A percentile compares a stretch with the other conserved stretches of the same genome.
These are phyloP conservation scores for Penicillium sp. DNA, from an alignment of 2,329 filamentous ascomycete genomes.

Conservation along the genomic window DNA sequence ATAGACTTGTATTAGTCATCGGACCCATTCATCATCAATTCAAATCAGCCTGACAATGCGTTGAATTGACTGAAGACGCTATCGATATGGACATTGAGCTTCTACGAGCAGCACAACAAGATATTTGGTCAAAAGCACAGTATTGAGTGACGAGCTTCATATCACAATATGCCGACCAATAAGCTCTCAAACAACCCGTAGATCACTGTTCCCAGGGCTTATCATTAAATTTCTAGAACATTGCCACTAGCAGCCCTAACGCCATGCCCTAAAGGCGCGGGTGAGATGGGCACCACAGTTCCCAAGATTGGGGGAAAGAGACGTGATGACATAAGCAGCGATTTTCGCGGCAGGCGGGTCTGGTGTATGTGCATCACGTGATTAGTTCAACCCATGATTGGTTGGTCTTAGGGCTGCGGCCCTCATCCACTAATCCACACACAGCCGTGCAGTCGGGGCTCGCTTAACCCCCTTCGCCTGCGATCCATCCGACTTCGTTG, in stretches of 20 bases:
- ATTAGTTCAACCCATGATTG: conserved; percentile 23
- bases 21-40: conserved; percentile 24
- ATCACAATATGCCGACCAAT: background rate
- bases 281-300: conserved; percentile 12
- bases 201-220: background rate
- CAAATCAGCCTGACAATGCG: conserved; percentile 6
- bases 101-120: background rate
- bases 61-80: background rate
- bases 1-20: conserved; percentile 29
- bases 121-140: background rate
- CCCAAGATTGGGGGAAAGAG: conserved; percentile 3
- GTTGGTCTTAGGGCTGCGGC: conserved; percentile 45
- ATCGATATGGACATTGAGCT: background rate
- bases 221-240: conserved; percentile 23
- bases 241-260: conserved; percentile 26
- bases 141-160: background rate
- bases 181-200: background rate
- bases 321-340: conserved; percentile 12
- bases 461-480: conserved; percentile 46
- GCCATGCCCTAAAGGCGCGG: conserved; percentile 23
- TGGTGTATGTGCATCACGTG: background rate
- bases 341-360: conserved; percentile 1
- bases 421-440: conserved; percentile 41
- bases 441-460: conserved; percentile 38
- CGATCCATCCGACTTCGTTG: conserved; percentile 48